Percentiles rank a stretch among this genome's conserved stretches.
These are phyloP conservation scores for Pholiota molesta DNA, from an alignment of 768 basidiomycete species.

Conservation along the genomic window DNA sequence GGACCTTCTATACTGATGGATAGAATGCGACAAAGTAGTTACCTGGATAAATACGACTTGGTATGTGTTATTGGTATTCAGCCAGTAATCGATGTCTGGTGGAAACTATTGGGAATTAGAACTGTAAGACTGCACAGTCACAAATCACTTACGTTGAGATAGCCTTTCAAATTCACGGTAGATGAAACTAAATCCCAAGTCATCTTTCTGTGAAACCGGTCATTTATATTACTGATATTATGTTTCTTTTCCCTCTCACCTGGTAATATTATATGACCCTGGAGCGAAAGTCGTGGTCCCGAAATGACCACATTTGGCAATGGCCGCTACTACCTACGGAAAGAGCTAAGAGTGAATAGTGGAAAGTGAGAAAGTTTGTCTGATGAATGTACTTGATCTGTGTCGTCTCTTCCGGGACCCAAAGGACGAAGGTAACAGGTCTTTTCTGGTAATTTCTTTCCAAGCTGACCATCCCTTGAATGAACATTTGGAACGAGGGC, in stretches of 20 bases:
- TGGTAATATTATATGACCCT: conserved; percentile 55
- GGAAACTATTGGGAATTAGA: conserved; percentile 40
- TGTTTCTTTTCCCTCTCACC: conserved; percentile 28
- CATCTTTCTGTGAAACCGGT: conserved; percentile 44
- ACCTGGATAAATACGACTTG: conserved; percentile 67
- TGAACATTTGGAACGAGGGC: background rate
- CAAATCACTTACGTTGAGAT: conserved; percentile 39
- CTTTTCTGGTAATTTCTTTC: background rate
- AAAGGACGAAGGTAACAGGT: background rate
- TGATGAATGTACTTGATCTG: conserved; percentile 11
- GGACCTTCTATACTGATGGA: background rate
- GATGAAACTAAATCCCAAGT: conserved; percentile 50
- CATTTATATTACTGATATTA: background rate
- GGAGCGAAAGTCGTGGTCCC: conserved; percentile 47
- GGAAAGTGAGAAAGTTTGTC: background rate
- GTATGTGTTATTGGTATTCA: conserved; percentile 56
- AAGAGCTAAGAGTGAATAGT: background rate
- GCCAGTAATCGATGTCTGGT: conserved; percentile 58
- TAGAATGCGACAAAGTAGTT: background rate
- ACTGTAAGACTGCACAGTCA: background rate
- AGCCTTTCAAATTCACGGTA: conserved; percentile 47
- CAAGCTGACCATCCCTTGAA: background rate
- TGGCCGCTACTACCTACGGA: conserved; percentile 51
- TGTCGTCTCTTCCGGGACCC: conserved; percentile 7
- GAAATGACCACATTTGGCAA: conserved; percentile 48